These are phyloP conservation scores for Syzygium oleosum DNA, from an alignment of 345 rosid species.

Conservation along the genomic window DNA sequence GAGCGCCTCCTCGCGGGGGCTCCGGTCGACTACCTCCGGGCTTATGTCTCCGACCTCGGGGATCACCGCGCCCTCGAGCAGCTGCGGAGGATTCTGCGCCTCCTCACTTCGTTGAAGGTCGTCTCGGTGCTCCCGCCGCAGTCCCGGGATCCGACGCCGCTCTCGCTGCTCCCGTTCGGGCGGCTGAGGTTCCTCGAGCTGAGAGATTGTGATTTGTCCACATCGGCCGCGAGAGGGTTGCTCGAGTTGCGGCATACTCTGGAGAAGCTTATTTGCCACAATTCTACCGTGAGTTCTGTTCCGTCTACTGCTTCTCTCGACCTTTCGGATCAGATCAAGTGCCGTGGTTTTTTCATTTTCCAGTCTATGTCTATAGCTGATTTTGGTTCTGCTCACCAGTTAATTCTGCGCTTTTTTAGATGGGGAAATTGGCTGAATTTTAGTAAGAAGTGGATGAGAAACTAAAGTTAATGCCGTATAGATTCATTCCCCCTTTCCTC, in stretches of 20 bases:
- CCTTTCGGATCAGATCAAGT: background rate
- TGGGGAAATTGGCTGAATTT: background rate
- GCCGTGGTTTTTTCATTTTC: background rate
- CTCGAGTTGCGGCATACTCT: conserved; percentile 78
- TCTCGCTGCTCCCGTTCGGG: conserved; percentile 72
- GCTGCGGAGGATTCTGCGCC: conserved; percentile 77
- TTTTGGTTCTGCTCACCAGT: background rate
- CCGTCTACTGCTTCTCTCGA: background rate
- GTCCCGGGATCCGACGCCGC: conserved; percentile 84
- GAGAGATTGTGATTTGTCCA: conserved; percentile 86
- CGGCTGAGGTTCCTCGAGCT: conserved; percentile 75
- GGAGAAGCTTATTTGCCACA: conserved; percentile 90
- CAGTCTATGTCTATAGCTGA: background rate
- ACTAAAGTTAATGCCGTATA: background rate
- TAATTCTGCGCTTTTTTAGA: background rate
- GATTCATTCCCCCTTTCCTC: background rate
- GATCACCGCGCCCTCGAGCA: conserved; percentile 96
- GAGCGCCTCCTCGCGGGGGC: conserved; percentile 82
- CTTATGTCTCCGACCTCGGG: conserved; percentile 92
- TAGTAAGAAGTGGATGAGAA: background rate
- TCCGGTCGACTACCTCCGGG: conserved; percentile 95
- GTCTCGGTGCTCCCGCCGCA: conserved; percentile 73
- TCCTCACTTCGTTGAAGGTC: conserved; percentile 74
- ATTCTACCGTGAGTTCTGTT: conserved; percentile 72
- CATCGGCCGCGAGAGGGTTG: conserved; percentile 87